Base-by-base conservation (phyloP, 1,139 yeast species). In the Pichia sorboxylosa region DNA sequence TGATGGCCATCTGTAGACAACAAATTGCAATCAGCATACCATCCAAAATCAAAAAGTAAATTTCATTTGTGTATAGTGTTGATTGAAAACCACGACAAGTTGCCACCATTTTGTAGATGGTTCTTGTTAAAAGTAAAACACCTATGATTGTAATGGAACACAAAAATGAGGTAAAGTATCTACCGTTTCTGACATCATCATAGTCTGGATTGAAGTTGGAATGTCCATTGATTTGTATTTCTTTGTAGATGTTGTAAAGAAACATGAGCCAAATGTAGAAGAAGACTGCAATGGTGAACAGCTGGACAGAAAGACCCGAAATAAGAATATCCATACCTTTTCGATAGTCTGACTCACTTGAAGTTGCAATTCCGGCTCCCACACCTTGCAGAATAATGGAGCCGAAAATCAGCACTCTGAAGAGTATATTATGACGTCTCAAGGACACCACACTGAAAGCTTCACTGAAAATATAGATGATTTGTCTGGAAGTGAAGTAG, bases 281-380 rank as follows among this genome's bases (percentile, higher is more conserved):
- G 79, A 84, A 85, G 1, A 73, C 40, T 1, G 73, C 44, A 79
- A 84, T 80, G n/a, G 83, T 69, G 10, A 67, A 61, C 9, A 82
- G 83, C 57, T 85, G 95, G 44, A 81, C 61, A 0, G 73, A 72
- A 39, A 84, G 65, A 17, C 95, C 96, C 2, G 73, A 94, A 42
- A 83, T 70, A 76, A 84, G 80, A 33, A 77, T 59, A 52, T 13
- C 15, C 4, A 13, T 6, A 7, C 26, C 29, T n/a, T 23, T 5
- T 13, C 13, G 6, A 16, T 17, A 17, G 13, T 5, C 6, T 10
- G 20, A n/a, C 13, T n/a, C 13, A n/a, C 7, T 13, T 9, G 15
- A 11, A 20, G 27, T 10, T 11, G 33, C 19, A 11, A 28, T 4
- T 17, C 85, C 92, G 31, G 81, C 82, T 23, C 94, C 94, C 13